Evolutionary conservation across 352 stramenopile genomes (phyloP).

Genomic region (Phytophthora palmivora): DNA sequence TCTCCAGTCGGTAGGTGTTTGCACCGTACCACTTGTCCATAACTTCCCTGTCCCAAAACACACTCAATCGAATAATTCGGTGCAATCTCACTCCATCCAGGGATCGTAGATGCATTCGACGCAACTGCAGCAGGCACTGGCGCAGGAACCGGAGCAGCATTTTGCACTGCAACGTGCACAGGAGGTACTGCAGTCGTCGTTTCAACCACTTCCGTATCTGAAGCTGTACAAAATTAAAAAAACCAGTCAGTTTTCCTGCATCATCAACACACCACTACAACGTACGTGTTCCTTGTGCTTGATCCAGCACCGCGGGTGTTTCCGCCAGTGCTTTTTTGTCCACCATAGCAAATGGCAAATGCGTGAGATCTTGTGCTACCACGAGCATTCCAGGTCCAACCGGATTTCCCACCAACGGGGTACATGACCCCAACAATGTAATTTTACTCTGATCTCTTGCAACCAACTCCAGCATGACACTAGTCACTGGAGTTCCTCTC

Average conservation of each 20-base stretch:
- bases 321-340: slow-evolving; percentile 54
- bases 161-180: slow-evolving; percentile 24
- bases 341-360: slow-evolving; percentile 51
- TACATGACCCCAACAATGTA: slow-evolving; percentile 75
- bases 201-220: slow-evolving; percentile 19
- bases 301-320: slow-evolving; percentile 60
- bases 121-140: slow-evolving; percentile 22
- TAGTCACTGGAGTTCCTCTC: slow-evolving; percentile 52
- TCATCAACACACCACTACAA: slow-evolving; percentile 9
- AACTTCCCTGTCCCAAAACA: slow-evolving; percentile 85
- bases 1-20: slow-evolving; percentile 90
- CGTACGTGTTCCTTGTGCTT: slow-evolving; percentile 57
- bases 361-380: slow-evolving; percentile 71
- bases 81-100: slow-evolving; percentile 83
- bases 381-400: slow-evolving; percentile 85
- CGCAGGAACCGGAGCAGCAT: slow-evolving; percentile 20
- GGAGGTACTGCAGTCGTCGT: slow-evolving; percentile 6
- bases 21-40: slow-evolving; percentile 87
- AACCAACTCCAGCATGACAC: slow-evolving; percentile 65
- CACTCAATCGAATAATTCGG: slow-evolving; percentile 88
- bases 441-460: slow-evolving; percentile 67
- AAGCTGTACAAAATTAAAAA: slow-evolving; percentile 28
- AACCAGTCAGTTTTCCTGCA: slow-evolving; percentile 1
- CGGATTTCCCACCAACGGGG: slow-evolving; percentile 75
- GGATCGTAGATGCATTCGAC: slow-evolving; percentile 80